Percentiles rank a stretch among this genome's conserved stretches.
Conservation (phyloP, 768 basidiomycete genomes). For the Amanita pseudoporphyria region DNA sequence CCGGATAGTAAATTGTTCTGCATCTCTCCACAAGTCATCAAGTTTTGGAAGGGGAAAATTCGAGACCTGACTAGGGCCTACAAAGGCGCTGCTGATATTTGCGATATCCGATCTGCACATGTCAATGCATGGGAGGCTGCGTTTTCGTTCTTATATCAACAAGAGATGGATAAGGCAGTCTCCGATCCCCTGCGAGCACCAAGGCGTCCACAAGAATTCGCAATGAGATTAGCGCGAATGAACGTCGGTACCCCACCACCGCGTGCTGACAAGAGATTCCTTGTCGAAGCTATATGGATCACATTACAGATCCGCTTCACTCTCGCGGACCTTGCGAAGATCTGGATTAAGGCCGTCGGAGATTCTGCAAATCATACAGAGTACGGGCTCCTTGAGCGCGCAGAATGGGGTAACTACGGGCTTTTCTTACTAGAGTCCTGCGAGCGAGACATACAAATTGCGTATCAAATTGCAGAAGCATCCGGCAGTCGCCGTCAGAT, state of each 20-base stretch:
- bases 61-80: slow-evolving; percentile 30
- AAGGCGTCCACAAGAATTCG: slow-evolving; percentile 33
- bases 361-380: slow-evolving; percentile 12
- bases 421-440: slow-evolving; percentile 39
- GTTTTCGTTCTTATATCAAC: slow-evolving; percentile 38
- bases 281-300: slow-evolving; percentile 51
- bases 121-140: slow-evolving; percentile 52
- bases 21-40: slow-evolving; percentile 21
- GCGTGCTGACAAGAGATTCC: slow-evolving; percentile 47
- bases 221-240: slow-evolving; percentile 40
- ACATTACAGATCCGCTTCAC: slow-evolving; percentile 44
- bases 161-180: slow-evolving; percentile 29
- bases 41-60: slow-evolving; percentile 31
- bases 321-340: slow-evolving; percentile 33
- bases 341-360: slow-evolving; percentile 27
- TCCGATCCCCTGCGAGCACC: slow-evolving; percentile 26
- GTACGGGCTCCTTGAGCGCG: slow-evolving; percentile 20
- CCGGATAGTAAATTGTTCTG: slow-evolving; percentile 13
- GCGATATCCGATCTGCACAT: slow-evolving; percentile 44
- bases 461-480: slow-evolving; percentile 33
- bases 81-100: slow-evolving; percentile 26
- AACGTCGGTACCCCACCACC: slow-evolving; percentile 50
- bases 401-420: slow-evolving; percentile 37
- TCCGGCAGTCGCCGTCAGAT: slow-evolving; percentile 47
- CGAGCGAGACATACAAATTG: slow-evolving; percentile 33